Evolutionary conservation across 768 basidiomycete species (phyloP).

Genomic region (Podaxis sp.): DNA sequence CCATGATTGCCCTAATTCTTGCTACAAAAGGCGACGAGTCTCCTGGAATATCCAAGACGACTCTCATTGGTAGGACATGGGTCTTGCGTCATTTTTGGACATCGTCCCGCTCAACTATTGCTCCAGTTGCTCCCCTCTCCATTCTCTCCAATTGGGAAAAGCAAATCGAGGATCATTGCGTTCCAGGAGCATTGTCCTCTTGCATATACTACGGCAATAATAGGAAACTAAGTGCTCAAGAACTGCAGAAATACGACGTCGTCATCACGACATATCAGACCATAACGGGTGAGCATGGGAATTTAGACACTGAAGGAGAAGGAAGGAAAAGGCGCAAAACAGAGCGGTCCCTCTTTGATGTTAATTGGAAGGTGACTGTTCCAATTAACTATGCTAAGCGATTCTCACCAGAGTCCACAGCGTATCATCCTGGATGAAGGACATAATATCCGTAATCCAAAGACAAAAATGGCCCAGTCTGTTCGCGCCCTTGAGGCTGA

Average conservation of each 20-base stretch:
- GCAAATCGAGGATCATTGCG: slow-evolving; percentile 73
- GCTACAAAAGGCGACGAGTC: slow-evolving; percentile 69
- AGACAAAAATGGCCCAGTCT: slow-evolving; percentile 77
- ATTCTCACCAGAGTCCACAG: slow-evolving; percentile 24
- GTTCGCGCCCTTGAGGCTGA: slow-evolving; percentile 60
- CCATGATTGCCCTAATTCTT: slow-evolving; percentile 77
- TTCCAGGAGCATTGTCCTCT: slow-evolving; percentile 42
- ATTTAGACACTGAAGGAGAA: slow-evolving; percentile 21
- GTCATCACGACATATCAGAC: slow-evolving; percentile 85
- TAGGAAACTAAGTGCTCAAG: slow-evolving; percentile 52
- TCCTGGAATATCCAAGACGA: slow-evolving; percentile 53
- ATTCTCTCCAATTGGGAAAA: slow-evolving; percentile 88
- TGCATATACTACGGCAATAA: slow-evolving; percentile 71
- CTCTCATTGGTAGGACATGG: slow-evolving; percentile 64
- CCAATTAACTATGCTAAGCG: background rate
- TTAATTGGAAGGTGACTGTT: slow-evolving; percentile 73
- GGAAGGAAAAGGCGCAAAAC: slow-evolving; percentile 60
- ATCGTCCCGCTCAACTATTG: background rate
- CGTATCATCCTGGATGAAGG: slow-evolving; percentile 87
- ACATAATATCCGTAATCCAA: slow-evolving; percentile 81
- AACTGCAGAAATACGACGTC: slow-evolving; percentile 66
- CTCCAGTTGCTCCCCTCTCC: slow-evolving; percentile 72
- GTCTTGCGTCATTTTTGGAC: background rate
- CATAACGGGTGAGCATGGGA: slow-evolving; percentile 50
- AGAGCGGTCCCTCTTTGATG: slow-evolving; percentile 54